Evolutionary conservation across 805 yeast species (phyloP), one percentile per base, ranked within the genome.

Genomic region (Vanderwaltozyma polyspora): DNA sequence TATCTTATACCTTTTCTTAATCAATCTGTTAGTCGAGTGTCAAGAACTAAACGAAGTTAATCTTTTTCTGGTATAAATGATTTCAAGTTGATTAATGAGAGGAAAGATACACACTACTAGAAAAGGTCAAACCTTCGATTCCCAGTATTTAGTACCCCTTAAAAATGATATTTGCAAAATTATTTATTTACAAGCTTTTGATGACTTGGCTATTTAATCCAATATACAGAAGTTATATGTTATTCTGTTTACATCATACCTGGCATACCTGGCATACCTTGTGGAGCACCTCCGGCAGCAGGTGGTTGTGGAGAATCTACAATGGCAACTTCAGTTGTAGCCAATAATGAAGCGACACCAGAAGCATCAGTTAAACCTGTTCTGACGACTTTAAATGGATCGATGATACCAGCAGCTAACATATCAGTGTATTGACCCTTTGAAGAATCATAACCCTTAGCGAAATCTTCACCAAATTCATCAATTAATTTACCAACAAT

Each of bases 241-340:
- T 25, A 18, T 25, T 31, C 21, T 28, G 19, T 19, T 44, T 38
- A 48, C 49, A 45, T 46, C 44, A 44, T 44, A 28, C 49, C 50
- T 34, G 45, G 42, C 75, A 70, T 70, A 53, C 72, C 72, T 40
- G 67, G 71, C 47, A 70, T 67, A 42, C 70, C 63, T 40, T 66
- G 66, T 34, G 55, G 59, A 23, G 55, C 51, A 44, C 72, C 72
- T 32, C 70, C 69, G 36, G 75, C 71, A 46, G 79, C 66, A 35
- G 74, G 64, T 54, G 89, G 91, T 63, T 76, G 79, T 51, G 96
- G 94, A 45, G 93, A 95, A 51, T 82, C 95, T 40, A 86, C 95
- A 55, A 91, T 84, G 44, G 96, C 96, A 62, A 95, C 93, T 68
- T 91, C 98, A 44, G 98, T 89, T 39, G 97, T 89, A 45, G 97